phyloP scores from a whole-genome alignment of 495 filamentous ascomycete genomes.

The Pseudomonodictys pantanalensis region DNA sequence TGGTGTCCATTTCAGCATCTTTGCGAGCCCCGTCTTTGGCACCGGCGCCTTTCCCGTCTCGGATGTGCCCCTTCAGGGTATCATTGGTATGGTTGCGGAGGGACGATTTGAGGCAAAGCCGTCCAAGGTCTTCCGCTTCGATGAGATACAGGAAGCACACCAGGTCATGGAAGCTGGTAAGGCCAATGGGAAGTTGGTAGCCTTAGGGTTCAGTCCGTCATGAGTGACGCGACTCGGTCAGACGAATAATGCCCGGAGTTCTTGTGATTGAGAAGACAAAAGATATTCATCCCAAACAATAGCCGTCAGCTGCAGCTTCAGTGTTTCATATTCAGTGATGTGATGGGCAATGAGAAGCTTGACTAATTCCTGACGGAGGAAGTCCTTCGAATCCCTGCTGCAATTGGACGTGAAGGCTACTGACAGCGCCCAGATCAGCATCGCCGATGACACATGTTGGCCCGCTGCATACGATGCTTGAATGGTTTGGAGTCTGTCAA shows the following conservation, averaged over 20 bases:
- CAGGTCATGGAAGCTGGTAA: constrained; percentile 38
- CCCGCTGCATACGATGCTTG: not conserved
- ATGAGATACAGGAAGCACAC: constrained; percentile 44
- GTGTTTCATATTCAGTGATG: not conserved
- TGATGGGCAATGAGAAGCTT: not conserved
- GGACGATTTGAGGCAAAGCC: constrained; percentile 38
- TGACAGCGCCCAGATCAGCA: not conserved
- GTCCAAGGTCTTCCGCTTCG: constrained; percentile 37
- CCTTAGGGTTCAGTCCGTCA: not conserved
- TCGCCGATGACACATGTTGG: not conserved
- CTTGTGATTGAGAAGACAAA: not conserved
- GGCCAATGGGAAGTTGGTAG: constrained; percentile 43
- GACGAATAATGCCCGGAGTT: not conserved
- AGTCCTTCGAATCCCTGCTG: not conserved
- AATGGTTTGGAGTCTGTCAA: not conserved
- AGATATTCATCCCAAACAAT: constrained; percentile 5
- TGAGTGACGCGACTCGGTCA: not conserved
- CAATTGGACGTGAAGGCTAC: not conserved
- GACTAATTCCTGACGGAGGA: not conserved
- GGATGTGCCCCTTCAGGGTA: constrained; percentile 45
- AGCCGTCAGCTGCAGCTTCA: not conserved
- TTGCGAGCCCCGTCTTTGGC: constrained; percentile 46
- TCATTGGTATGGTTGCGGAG: constrained; percentile 41
- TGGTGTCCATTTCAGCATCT: constrained; percentile 53
- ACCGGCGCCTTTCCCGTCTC: constrained; percentile 45